Base-by-base conservation (phyloP, 805 yeast species). In the Wickerhamomyces queroliae region DNA sequence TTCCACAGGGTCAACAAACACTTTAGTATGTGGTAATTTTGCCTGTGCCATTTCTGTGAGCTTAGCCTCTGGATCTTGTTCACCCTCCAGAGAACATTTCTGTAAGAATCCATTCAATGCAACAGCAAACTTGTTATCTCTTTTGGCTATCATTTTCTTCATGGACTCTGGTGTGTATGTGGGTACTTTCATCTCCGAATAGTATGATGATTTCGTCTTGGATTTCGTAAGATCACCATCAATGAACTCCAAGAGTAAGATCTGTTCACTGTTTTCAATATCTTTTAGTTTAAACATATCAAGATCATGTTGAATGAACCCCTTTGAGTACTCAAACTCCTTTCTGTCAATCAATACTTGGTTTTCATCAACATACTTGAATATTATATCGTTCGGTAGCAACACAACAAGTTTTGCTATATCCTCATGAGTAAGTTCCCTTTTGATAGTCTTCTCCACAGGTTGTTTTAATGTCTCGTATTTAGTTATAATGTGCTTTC, bases 281-380 rank as follows among this genome's bases (percentile, higher is more conserved):
- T 63, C 63, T 43, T 74, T 70, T 17, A 77, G 60, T 34, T 74
- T 66, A 40, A 67, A 74, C 30, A 74, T 64, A 52, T 76, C 83
- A 10, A 64, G 61, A 30, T 76, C 78, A 34, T 75, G 73, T 49
- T 78, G 82, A 30, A 75, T 66, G 37, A 66, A 79, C 3, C 83
- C 84, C 33, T 60, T 56, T 4, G 61, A 58, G 47, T 61, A 64
- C 33, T 56, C 59, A 47, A 60, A 63, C 30, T 56, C 56, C 44
- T 64, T 64, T 26, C 62, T 55, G 42, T 64, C 70, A 3, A 59
- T 53, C 6, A 56, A 58, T 10, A 79, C 53, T 48, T 80, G 90
- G 51, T 82, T 81, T 55, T 83, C 88, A 56, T 90, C 96, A 33
- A 83, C 79, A 56, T 85, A 90, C 37, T 78, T 84, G 51, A 80